Base-by-base conservation (phyloP, 2,329 filamentous ascomycete species). In the Camptophora hylomeconis region DNA sequence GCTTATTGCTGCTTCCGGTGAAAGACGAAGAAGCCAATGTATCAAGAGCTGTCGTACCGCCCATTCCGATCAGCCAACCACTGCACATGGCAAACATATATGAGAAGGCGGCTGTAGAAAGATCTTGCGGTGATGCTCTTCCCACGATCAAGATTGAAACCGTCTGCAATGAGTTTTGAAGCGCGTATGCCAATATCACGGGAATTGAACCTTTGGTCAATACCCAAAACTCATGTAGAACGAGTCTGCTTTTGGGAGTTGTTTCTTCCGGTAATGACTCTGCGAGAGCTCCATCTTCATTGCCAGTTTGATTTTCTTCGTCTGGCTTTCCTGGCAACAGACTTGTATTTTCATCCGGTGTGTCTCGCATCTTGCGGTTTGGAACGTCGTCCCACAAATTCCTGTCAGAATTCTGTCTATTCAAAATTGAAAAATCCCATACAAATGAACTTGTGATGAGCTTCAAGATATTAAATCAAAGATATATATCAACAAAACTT, bases 51-150 rank as follows among this genome's bases (percentile, higher is more conserved):
- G 81, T 92, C 0, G 81, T 86, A 5, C 83, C 83, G 16, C 83
- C 83, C 3, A 92, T 67, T 0, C 76, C 83, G 35, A 92, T 80
- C 20, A 92, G 67, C 82, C 83, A 92, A 0, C 75, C 83, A 1
- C 81, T 83, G 13, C 79, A 75, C 79, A 87, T 84, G 31, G 83
- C 83, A 44, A 92, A 92, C 83, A 92, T 92, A 60, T 89, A 87
- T 2, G 79, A 80, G 46, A 92, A 92, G 0, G 83, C 82, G 1
- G 81, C 77, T 0, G 78, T 80, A 0, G 83, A 80, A 5, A 92
- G 59, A 2, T 82, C 74, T 51, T 89, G 78, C 1, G 83, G 76
- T 0, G 79, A 86, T 0, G 83, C 59, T 3, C 80, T 73, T 7
- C 83, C 83, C 3, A 82, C 81, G 20, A 92, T 75, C 24, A 92